Evolutionary conservation across 2,329 filamentous ascomycete genomes (phyloP).

Genomic region (Eurotiales sp.): DNA sequence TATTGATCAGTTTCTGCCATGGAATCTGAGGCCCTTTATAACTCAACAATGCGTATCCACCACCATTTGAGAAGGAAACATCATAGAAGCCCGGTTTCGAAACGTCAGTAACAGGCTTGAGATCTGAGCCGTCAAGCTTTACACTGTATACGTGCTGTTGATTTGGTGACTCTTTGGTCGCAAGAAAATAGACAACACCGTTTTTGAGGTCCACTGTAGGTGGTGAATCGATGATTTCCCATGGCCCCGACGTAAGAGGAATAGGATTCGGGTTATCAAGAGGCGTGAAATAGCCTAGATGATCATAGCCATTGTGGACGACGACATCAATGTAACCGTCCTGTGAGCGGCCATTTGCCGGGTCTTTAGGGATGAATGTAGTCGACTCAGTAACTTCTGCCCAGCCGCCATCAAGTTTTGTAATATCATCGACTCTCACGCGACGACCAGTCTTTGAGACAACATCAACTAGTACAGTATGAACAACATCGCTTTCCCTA

Average conservation of each 20-base stretch:
- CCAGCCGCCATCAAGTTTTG: conserved; percentile 90
- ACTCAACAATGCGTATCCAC: conserved; percentile 77
- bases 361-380: conserved; percentile 79
- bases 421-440: conserved; percentile 74
- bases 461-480: conserved; percentile 82
- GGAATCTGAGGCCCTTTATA: conserved; percentile 83
- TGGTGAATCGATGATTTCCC: conserved; percentile 86
- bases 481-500: conserved; percentile 85
- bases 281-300: conserved; percentile 89
- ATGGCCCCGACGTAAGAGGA: conserved; percentile 81
- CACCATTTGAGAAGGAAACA: conserved; percentile 77
- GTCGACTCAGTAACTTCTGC: conserved; percentile 90
- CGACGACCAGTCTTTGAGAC: conserved; percentile 68
- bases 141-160: conserved; percentile 92
- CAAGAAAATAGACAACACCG: conserved; percentile 87
- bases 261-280: conserved; percentile 77
- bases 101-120: conserved; percentile 71
- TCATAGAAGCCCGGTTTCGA: conserved; percentile 72
- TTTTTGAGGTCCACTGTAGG: conserved; percentile 78
- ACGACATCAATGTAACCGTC: conserved; percentile 94
- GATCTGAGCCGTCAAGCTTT: conserved; percentile 70
- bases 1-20: conserved; percentile 86
- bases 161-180: conserved; percentile 80
- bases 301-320: conserved; percentile 80
- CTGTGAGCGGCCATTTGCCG: conserved; percentile 66